Evolutionary conservation across 1,284 basidiomycete species (phyloP).

Genomic region (Afroboletus lepidellus): DNA sequence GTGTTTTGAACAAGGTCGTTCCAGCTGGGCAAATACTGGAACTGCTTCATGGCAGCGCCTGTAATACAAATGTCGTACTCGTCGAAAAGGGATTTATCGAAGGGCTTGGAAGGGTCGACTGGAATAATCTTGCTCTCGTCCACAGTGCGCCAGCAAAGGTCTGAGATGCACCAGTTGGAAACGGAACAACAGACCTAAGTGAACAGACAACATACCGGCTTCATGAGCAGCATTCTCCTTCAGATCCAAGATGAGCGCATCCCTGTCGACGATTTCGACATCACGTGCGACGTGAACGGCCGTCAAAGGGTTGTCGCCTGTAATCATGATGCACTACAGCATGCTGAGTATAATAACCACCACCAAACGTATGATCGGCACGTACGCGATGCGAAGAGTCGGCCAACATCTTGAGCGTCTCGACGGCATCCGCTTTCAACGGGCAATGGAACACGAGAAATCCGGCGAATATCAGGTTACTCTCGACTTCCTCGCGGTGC

Average conservation of each 20-base stretch:
- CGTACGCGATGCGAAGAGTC: conserved; percentile 92
- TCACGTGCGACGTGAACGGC: conserved; percentile 92
- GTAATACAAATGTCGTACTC: conserved; percentile 94
- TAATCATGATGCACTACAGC: conserved; percentile 93
- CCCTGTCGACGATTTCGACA: conserved; percentile 94
- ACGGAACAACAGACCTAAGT: not conserved
- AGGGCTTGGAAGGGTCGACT: conserved; percentile 72
- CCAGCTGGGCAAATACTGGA: conserved; percentile 64
- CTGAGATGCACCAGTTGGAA: conserved; percentile 36
- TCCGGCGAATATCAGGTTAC: conserved; percentile 75
- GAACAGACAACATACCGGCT: conserved; percentile 46
- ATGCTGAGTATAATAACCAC: conserved; percentile 5
- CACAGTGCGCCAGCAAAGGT: conserved; percentile 90
- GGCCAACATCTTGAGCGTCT: conserved; percentile 86
- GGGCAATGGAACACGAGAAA: conserved; percentile 98
- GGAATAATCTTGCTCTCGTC: conserved; percentile 86
- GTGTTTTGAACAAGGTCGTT: conserved; percentile 83
- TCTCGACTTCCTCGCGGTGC: conserved; percentile 77
- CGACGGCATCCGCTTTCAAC: conserved; percentile 88
- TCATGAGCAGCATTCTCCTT: conserved; percentile 76
- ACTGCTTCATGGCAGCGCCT: conserved; percentile 87
- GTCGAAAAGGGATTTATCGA: conserved; percentile 76
- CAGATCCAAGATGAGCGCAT: conserved; percentile 87
- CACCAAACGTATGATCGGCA: conserved; percentile 15
- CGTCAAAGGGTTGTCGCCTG: conserved; percentile 94